Evolutionary conservation across 805 yeast genomes (phyloP).

Genomic region (Saccharomyces mikatae): DNA sequence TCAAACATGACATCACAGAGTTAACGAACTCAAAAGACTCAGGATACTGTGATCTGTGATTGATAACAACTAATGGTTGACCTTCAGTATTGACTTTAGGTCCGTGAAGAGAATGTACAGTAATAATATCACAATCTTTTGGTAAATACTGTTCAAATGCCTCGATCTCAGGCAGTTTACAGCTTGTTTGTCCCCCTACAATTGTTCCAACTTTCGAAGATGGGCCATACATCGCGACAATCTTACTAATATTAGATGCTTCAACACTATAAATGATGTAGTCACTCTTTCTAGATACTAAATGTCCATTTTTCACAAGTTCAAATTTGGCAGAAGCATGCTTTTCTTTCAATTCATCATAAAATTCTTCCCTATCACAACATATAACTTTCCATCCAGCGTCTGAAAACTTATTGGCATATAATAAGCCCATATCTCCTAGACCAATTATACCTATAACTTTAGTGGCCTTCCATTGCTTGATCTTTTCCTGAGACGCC

Average conservation of each 20-base stretch:
- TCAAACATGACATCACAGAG: slow-evolving; percentile 56
- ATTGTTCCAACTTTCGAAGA: slow-evolving; percentile 80
- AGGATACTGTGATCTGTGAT: slow-evolving; percentile 53
- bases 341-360: slow-evolving; percentile 36
- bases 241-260: slow-evolving; percentile 70
- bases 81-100: slow-evolving; percentile 84
- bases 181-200: slow-evolving; percentile 97
- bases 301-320: slow-evolving; percentile 71
- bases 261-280: slow-evolving; percentile 87
- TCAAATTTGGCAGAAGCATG: slow-evolving; percentile 40
- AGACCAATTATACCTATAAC: slow-evolving; percentile 86
- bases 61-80: slow-evolving; percentile 83
- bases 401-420: slow-evolving; percentile 65
- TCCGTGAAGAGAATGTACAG: slow-evolving; percentile 91
- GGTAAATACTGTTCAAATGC: slow-evolving; percentile 80
- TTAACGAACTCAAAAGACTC: slow-evolving; percentile 56
- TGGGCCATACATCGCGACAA: slow-evolving; percentile 74
- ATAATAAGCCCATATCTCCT: slow-evolving; percentile 93
- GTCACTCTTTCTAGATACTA: slow-evolving; percentile 73
- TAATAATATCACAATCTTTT: slow-evolving; percentile 68
- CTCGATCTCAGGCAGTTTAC: slow-evolving; percentile 80
- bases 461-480: slow-evolving; percentile 38
- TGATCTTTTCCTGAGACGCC: slow-evolving; percentile 12
- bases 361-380: slow-evolving; percentile 71
- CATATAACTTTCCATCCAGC: slow-evolving; percentile 90